Base-by-base conservation (phyloP, 768 basidiomycete genomes). In the Rhodosporidiobolus sp. region DNA sequence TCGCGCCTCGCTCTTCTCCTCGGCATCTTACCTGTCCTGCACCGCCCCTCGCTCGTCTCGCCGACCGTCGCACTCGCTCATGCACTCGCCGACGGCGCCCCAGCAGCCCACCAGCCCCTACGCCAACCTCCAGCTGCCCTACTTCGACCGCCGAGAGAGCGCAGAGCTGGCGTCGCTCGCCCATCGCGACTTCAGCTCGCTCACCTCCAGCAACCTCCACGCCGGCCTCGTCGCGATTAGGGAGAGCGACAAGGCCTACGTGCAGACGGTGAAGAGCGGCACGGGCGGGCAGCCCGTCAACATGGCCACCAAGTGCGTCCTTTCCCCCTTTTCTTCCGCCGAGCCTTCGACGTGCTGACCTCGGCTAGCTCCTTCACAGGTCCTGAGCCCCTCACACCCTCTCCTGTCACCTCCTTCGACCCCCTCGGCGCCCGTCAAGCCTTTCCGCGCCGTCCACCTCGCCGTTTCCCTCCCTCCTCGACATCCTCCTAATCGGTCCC, bases 231-330 rank as follows among this genome's bases (percentile, higher is more conserved):
- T 72, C 54, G 65, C 62, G n/a, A 34, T 48, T 10, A 30, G 55
- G n/a, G 70, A 72, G 38, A 26, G 32, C 34, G 70, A 72, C 60
- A 55, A 56, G 60, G 60, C 60, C 16, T 60, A 50, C 30, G 20
- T 55, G 28, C 19, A n/a, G 12, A 45, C 62, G 54, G 9, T 53
- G n/a, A 58, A 26, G 56, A 53, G 28, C 38, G 16, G 3, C 28
- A 48, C 0, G 24, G 38, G 43, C 2, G 16, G 26, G 45, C 8
- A 22, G 26, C 10, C 2, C 14, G 12, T n/a, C 3, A 16, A 6
- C 1, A 43, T 14, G 8, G 7, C 8, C 38, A 43, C 3, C 16
- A 52, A 28, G 63, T 55, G 32, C 30, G 61, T 62, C 32, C 5
- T 7, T n/a, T 17, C 26, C n/a, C 17, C 16, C 12, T n/a, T 20